Evolutionary conservation across 108 stramenopile genomes (phyloP), one percentile per base, ranked within the genome.

Genomic region (Cyclotella atomus): DNA sequence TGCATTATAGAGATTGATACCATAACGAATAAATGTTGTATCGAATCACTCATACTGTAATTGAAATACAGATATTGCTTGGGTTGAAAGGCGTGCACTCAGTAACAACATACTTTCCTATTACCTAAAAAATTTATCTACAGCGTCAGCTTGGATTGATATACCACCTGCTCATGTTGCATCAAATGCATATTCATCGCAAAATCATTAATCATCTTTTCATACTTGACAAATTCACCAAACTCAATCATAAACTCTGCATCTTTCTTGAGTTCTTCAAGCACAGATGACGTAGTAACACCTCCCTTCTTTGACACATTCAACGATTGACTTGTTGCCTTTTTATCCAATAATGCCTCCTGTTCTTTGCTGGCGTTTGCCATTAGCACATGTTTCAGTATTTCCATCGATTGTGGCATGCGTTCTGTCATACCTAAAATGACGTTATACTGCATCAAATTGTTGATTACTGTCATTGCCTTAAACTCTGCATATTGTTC

Each of bases 381-480:
- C 27, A 41, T 75, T 19, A 88, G 50, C 0, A 75, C 61, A 59
- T 75, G 68, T 45, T 74, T 71, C 25, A 88, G 30, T 17, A 88
- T 47, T 21, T 78, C 60, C 74, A 88, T 74, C 16, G 83, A 82
- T 46, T 82, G 64, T 16, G 33, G 29, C 85, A 88, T 85, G 8
- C 57, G 61, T 70, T 88, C 87, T 21, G 83, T 76, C 65, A 83
- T 68, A 2, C 87, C 84, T 44, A 88, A 52, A 14, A 85, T 75
- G 25, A 77, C 81, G 54, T 77, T 80, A 44, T 88, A 82, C 24
- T 81, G 46, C 17, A 84, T 17, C 65, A 88, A 59, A 70, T 88
- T 88, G 8, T 65, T 28, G 24, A 79, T 68, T 7, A 55, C 65
- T 24, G 69, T 28, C 21, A 65, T 35, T 7, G 73, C 64, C 45